A percentile compares a stretch with the other conserved stretches of the same genome.
phyloP scores from a whole-genome alignment of 192 early-diverging fungal genomes.

The Phlyctochytrium arcticum region DNA sequence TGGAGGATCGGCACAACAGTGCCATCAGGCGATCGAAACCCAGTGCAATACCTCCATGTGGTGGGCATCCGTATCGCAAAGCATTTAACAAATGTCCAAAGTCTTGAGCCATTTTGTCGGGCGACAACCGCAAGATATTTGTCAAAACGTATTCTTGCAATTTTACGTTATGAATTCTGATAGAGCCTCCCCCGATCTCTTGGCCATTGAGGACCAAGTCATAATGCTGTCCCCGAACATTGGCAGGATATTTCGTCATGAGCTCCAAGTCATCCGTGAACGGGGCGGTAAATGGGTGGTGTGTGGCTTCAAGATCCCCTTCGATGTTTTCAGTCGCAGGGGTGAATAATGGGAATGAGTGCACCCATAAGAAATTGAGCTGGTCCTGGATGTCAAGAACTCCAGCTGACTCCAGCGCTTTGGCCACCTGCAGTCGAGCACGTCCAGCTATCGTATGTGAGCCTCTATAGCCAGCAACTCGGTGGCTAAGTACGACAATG shows the following conservation, averaged over 20 bases:
- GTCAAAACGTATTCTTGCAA: conserved; percentile 75
- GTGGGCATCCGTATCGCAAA: conserved; percentile 78
- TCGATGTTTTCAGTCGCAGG: conserved; percentile 34
- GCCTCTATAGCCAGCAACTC: conserved; percentile 37
- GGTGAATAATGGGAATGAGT: conserved; percentile 86
- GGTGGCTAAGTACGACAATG: conserved; percentile 49
- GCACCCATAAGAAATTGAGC: conserved; percentile 78
- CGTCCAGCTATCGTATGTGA: conserved; percentile 47
- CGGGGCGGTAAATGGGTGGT: conserved; percentile 92
- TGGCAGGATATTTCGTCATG: conserved; percentile 51
- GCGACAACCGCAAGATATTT: conserved; percentile 54
- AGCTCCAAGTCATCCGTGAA: conserved; percentile 61
- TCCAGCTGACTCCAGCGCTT: conserved; percentile 14
- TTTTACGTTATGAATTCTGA: conserved; percentile 75
- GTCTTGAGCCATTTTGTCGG: conserved; percentile 10
- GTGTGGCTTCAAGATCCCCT: conserved; percentile 55
- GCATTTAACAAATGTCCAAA: conserved; percentile 83
- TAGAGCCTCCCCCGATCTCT: conserved; percentile 88
- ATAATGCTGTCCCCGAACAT: conserved; percentile 75
- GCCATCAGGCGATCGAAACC: conserved; percentile 79
- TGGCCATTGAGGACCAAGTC: conserved; percentile 88
- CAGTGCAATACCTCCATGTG: conserved; percentile 85
- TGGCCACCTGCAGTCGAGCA: conserved; percentile 33
- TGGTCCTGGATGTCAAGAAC: neutral
- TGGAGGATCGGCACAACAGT: conserved; percentile 63